Conservation (phyloP, 2,329 filamentous ascomycete genomes). For the Pyrenophora seminiperda region DNA sequence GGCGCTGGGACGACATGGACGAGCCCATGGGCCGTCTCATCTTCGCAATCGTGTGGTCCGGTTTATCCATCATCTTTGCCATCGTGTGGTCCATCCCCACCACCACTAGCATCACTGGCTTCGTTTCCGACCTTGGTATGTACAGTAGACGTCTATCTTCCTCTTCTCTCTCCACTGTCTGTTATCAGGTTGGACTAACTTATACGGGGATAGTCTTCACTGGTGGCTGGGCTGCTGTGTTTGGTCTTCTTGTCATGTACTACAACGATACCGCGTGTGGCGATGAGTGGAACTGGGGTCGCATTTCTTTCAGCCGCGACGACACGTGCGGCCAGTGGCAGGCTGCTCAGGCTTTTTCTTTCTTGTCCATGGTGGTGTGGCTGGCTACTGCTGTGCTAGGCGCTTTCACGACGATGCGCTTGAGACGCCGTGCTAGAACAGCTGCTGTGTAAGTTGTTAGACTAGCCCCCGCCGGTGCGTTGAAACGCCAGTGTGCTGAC, state of each 20-base stretch:
- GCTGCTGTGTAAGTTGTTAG: slow-evolving; percentile 11
- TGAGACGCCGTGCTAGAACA: slow-evolving; percentile 9
- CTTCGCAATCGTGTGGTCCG: slow-evolving; percentile 74
- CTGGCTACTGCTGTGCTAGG: slow-evolving; percentile 58
- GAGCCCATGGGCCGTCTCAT: slow-evolving; percentile 70
- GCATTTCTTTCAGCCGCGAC: slow-evolving; percentile 48
- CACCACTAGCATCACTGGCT: slow-evolving; percentile 68
- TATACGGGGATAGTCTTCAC: slow-evolving; percentile 58
- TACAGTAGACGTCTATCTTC: background rate
- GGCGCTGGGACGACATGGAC: background rate
- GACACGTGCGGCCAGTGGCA: slow-evolving; percentile 70
- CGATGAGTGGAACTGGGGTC: slow-evolving; percentile 58
- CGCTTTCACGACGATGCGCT: slow-evolving; percentile 26
- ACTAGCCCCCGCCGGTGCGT: too few relatives aligned
- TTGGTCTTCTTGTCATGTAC: slow-evolving; percentile 49
- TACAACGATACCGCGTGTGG: slow-evolving; percentile 34
- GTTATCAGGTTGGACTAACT: background rate
- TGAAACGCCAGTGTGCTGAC: too few relatives aligned
- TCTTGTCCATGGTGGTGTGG: slow-evolving; percentile 74
- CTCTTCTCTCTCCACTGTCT: too few relatives aligned
- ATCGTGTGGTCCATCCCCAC: slow-evolving; percentile 77
- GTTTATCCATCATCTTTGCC: slow-evolving; percentile 69
- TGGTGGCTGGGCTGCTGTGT: slow-evolving; percentile 66
- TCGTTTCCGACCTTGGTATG: slow-evolving; percentile 68
- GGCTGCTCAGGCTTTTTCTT: slow-evolving; percentile 72